A percentile compares a stretch with the other conserved stretches of the same genome.
These are phyloP conservation scores for Saxophila tyrrhenica DNA, from an alignment of 495 filamentous ascomycete genomes.

Conservation along the genomic window DNA sequence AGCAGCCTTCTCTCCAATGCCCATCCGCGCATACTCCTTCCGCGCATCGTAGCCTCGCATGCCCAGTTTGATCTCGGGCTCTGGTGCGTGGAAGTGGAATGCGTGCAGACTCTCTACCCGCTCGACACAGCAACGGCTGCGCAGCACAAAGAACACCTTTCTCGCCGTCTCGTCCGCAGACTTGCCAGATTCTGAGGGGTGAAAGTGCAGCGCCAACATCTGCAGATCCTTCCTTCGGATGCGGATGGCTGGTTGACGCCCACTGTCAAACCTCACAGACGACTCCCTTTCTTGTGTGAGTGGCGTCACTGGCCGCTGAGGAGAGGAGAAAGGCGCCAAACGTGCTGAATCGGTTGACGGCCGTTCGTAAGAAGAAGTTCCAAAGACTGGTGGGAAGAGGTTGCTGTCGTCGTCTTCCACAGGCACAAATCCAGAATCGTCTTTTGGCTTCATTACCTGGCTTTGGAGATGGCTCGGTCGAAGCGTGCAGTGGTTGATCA, in stretches of 20 bases:
- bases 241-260: slow-evolving; percentile 68
- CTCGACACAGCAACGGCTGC: slow-evolving; percentile 53
- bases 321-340: slow-evolving; percentile 15
- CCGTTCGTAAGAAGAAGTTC: slow-evolving; percentile 20
- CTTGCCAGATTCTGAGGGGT: slow-evolving; percentile 38
- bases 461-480: slow-evolving; percentile 27
- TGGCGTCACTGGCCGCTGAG: slow-evolving; percentile 47
- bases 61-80: slow-evolving; percentile 75
- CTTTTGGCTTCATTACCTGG: neutral
- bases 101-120: slow-evolving; percentile 85
- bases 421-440: neutral
- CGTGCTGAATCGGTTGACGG: slow-evolving; percentile 17
- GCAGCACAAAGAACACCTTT: slow-evolving; percentile 48
- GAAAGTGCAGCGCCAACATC: slow-evolving; percentile 84
- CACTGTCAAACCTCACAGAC: slow-evolving; percentile 27
- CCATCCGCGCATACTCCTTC: slow-evolving; percentile 70
- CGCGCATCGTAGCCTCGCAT: slow-evolving; percentile 65
- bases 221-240: slow-evolving; percentile 85
- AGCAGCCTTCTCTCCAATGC: slow-evolving; percentile 60
- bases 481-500: slow-evolving; percentile 66
- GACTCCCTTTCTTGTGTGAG: slow-evolving; percentile 13
- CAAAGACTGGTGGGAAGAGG: slow-evolving; percentile 20
- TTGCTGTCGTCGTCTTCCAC: slow-evolving; percentile 1
- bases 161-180: slow-evolving; percentile 82
- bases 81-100: slow-evolving; percentile 67